Conservation (phyloP, 2,329 filamentous ascomycete genomes). For the Xylaria sp. region DNA sequence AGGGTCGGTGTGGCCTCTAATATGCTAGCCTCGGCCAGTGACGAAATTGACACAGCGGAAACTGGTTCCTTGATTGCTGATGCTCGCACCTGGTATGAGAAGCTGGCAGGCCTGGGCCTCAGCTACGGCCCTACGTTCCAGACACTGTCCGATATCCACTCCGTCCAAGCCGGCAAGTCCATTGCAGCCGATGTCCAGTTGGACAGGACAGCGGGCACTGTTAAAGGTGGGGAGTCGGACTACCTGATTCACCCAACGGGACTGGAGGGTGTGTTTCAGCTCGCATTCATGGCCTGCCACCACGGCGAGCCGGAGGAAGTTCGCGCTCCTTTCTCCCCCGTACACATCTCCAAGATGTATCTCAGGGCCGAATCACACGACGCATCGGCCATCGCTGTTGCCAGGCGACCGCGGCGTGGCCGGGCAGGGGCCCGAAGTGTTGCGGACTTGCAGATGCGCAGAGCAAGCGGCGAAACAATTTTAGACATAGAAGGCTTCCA, state of each 20-base stretch:
- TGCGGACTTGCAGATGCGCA: conserved; percentile 16
- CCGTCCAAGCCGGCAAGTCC: too few relatives aligned
- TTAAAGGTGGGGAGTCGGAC: conserved; percentile 21
- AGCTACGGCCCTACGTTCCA: conserved; percentile 44
- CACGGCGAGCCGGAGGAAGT: conserved; percentile 17
- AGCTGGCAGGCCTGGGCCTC: conserved; percentile 41
- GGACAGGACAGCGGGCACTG: conserved; percentile 7
- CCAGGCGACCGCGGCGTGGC: conserved; percentile 11
- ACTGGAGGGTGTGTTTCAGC: conserved; percentile 22
- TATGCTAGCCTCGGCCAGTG: neutral
- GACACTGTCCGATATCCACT: conserved; percentile 35
- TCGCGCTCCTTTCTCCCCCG: conserved; percentile 18
- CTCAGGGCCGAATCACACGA: neutral
- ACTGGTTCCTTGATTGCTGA: conserved; percentile 8
- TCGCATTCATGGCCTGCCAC: conserved; percentile 25
- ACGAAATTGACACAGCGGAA: conserved; percentile 23
- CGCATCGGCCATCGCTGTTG: conserved; percentile 3
- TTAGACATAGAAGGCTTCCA: conserved; percentile 14
- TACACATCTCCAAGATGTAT: conserved; percentile 22
- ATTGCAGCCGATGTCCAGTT: too few relatives aligned
- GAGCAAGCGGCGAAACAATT: conserved; percentile 8
- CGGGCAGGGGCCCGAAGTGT: conserved; percentile 18
- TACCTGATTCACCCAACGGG: conserved; percentile 28
- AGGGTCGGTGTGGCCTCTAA: conserved; percentile 2
- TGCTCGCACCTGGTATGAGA: conserved; percentile 37